Evolutionary conservation across 768 basidiomycete genomes (phyloP).

Genomic region (Rhodosporidiobolus sp.): DNA sequence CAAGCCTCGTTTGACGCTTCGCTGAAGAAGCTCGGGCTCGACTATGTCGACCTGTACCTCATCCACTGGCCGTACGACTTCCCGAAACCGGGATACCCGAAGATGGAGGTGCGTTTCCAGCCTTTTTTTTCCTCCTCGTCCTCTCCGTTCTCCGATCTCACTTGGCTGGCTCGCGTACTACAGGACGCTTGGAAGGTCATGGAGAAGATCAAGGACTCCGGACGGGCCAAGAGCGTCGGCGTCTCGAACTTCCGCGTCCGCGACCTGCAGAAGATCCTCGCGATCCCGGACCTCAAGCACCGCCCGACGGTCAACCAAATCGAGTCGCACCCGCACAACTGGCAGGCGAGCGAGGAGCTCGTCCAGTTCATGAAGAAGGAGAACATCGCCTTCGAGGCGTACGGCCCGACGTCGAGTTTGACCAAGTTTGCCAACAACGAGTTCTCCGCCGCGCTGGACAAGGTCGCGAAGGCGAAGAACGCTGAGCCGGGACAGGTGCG

Average conservation of each 20-base stretch:
- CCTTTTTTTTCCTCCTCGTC: too few species aligned
- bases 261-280: conserved; percentile 48
- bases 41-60: conserved; percentile 46
- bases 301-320: conserved; percentile 50
- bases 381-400: conserved; percentile 26
- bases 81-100: conserved; percentile 18
- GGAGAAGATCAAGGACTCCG: conserved; percentile 58
- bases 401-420: conserved; percentile 29
- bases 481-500: conserved; percentile 25
- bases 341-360: conserved; percentile 41
- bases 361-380: conserved; percentile 40
- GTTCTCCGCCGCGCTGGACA: conserved; percentile 11
- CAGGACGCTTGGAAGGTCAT: conserved; percentile 50
- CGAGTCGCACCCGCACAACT: conserved; percentile 51
- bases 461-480: conserved; percentile 13
- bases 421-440: conserved; percentile 16
- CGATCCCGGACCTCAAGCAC: conserved; percentile 46
- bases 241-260: conserved; percentile 50
- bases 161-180: not conserved
- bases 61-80: conserved; percentile 41
- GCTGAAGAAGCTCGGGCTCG: conserved; percentile 57
- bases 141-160: not conserved
- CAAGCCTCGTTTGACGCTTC: conserved; percentile 57
- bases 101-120: conserved; percentile 6
- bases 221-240: conserved; percentile 52